Percentiles rank a stretch among this genome's conserved stretches.
Conservation (phyloP, 1,284 basidiomycete species). For the Polyporus tsugae region DNA sequence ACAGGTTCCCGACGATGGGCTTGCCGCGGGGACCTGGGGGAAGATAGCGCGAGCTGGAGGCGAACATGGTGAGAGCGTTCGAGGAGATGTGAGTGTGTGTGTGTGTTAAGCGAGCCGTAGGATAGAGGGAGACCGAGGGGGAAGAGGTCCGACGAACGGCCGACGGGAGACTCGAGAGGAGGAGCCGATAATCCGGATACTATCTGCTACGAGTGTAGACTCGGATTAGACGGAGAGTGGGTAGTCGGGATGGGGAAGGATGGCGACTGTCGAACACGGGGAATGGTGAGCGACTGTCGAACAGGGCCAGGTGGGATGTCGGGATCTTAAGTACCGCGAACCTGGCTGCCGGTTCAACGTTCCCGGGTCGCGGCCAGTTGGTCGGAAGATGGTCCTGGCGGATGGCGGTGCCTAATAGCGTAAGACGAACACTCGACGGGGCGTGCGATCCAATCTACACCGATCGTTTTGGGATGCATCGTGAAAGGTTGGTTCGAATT, state of each 20-base stretch:
- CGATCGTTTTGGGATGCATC: neutral
- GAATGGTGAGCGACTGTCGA: neutral
- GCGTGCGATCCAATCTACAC: constrained; percentile 1
- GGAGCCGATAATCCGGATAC: neutral
- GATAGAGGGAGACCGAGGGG: neutral
- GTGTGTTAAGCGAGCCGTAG: neutral
- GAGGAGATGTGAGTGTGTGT: neutral
- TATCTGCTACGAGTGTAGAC: neutral
- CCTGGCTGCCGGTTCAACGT: neutral
- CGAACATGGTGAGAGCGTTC: constrained; percentile 8
- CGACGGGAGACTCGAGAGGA: neutral
- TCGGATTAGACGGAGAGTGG: neutral
- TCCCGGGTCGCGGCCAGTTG: constrained; percentile 8
- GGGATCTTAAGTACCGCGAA: constrained; percentile 7
- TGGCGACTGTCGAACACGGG: neutral
- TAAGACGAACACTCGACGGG: constrained; percentile 1
- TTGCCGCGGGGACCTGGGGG: constrained; percentile 31
- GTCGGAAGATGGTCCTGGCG: constrained; percentile 18
- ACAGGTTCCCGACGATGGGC: constrained; percentile 30
- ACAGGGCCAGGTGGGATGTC: neutral
- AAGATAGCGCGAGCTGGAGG: constrained; percentile 22
- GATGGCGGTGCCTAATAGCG: constrained; percentile 20
- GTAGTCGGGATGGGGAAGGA: neutral
- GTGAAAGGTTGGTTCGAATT: neutral
- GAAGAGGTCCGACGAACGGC: neutral